Evolutionary conservation across 2,329 filamentous ascomycete species (phyloP).

Genomic region (Seiridium unicorne): DNA sequence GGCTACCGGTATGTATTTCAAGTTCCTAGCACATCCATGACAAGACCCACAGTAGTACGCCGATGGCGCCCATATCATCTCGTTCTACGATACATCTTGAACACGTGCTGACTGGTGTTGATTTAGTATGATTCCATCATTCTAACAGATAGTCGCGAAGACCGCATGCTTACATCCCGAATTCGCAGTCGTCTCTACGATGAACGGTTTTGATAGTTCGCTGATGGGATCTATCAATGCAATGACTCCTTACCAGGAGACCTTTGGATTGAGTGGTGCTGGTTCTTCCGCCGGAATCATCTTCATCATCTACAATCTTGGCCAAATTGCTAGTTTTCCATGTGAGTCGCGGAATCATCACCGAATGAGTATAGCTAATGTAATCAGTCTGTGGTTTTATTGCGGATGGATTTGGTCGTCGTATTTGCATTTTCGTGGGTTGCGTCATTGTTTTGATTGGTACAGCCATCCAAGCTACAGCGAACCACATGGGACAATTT

Average conservation of each 20-base stretch:
- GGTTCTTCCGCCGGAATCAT: conserved; percentile 45
- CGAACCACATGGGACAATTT: conserved; percentile 46
- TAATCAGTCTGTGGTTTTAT: conserved; percentile 42
- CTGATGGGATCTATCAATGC: conserved; percentile 52
- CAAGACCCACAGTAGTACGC: not conserved
- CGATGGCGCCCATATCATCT: not conserved
- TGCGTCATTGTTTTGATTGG: conserved; percentile 50
- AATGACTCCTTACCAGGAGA: conserved; percentile 47
- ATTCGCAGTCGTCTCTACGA: conserved; percentile 38
- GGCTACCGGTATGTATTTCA: conserved; percentile 25
- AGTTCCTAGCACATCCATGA: not conserved
- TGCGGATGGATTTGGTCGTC: conserved; percentile 51
- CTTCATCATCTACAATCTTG: conserved; percentile 48
- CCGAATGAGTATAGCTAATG: not conserved
- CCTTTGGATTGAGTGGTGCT: conserved; percentile 44
- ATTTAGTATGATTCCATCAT: not conserved
- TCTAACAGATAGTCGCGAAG: not conserved
- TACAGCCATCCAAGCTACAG: conserved; percentile 47
- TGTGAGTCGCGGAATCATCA: conserved; percentile 20
- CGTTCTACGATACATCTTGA: no score
- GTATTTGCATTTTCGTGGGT: conserved; percentile 55
- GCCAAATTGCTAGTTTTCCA: conserved; percentile 49
- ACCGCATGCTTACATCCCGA: not conserved
- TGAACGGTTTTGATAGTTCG: conserved; percentile 59
- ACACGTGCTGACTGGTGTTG: not conserved